Base-by-base conservation (phyloP, 306 rosid genomes). In the Medicago lupulina region DNA sequence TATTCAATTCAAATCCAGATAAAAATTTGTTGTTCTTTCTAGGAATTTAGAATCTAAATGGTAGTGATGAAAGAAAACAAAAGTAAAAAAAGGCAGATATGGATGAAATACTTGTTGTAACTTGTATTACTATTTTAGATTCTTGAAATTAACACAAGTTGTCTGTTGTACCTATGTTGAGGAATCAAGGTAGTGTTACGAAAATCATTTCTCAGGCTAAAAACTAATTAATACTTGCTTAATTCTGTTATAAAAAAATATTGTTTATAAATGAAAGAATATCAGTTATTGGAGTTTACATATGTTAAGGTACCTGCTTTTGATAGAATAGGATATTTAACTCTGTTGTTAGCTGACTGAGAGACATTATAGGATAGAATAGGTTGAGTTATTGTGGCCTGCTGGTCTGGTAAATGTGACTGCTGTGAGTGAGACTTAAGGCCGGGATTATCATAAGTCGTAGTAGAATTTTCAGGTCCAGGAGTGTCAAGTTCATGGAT, bases 1-100 rank as follows among this genome's bases (percentile, higher is more conserved):
- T 76, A 17, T 64, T 76, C 71, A 70, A 74, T 76, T 60, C 74
- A 66, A 70, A 71, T n/a, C 28, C 59, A 16, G 11, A 39, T 25
- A 50, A 68, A 51, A 16, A 23, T 6, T 59, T 67, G 66, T 6
- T n/a, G 17, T 67, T 80, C 65, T 59, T 19, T 67, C 66, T 74
- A 47, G 79, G 65, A 59, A 38, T 49, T 15, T 18, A 18, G 46
- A 57, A 55, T 73, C 61, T 36, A 31, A 21, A 62, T 83, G 64
- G 67, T 21, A 44, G 73, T 41, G 47, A 21, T 78, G 47, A 70
- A 49, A 54, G 55, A 63, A 54, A 43, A 21, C 51, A 25, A 40
- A 28, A 13, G 50, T 66, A 53, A 36, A 12, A 25, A 53, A 21
- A 14, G 11, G 41, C 23, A 17, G 15, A 9, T 21, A 21, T 12